Evolutionary conservation across 2,329 filamentous ascomycete species (phyloP).

Genomic region (Colletotrichum cuscutae): DNA sequence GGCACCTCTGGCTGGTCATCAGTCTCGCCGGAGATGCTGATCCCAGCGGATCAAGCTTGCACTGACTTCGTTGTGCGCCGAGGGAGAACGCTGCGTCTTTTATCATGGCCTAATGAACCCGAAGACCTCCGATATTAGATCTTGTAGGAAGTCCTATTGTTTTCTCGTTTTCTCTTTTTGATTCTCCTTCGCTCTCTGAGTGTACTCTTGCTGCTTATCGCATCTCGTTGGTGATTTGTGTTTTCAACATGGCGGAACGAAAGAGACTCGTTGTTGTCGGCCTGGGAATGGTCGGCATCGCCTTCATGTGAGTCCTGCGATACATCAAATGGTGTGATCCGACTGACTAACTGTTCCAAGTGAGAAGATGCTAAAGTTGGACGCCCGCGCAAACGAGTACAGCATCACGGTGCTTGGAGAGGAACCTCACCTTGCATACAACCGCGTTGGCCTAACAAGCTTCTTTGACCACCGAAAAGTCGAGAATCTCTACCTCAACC

Average conservation of each 20-base stretch:
- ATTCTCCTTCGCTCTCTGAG: not conserved
- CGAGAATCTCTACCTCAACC: conserved; percentile 89
- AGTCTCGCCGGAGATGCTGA: conserved; percentile 31
- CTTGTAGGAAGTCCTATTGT: not conserved
- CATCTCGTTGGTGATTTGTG: not conserved
- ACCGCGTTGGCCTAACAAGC: conserved; percentile 87
- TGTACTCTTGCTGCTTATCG: not conserved
- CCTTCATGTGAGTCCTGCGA: conserved; percentile 77
- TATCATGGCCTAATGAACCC: not conserved
- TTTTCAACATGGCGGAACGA: conserved; percentile 53
- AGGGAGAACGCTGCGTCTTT: conserved; percentile 15
- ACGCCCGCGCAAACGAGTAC: conserved; percentile 79
- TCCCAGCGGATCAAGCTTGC: conserved; percentile 26
- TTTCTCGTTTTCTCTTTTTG: not conserved
- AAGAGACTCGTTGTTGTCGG: conserved; percentile 86
- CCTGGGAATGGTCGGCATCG: conserved; percentile 90
- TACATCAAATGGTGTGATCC: not conserved
- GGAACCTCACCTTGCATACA: conserved; percentile 88
- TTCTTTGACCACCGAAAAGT: conserved; percentile 90
- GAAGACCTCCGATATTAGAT: not conserved
- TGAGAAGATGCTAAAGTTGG: conserved; percentile 89
- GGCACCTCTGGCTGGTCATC: conserved; percentile 1
- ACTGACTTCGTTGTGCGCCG: conserved; percentile 28
- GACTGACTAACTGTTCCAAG: conserved; percentile 53
- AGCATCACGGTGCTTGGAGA: conserved; percentile 88